Evolutionary conservation across 2,329 filamentous ascomycete genomes (phyloP), one percentile per base, ranked within the genome.

Genomic region (Fusarium subtropicale): DNA sequence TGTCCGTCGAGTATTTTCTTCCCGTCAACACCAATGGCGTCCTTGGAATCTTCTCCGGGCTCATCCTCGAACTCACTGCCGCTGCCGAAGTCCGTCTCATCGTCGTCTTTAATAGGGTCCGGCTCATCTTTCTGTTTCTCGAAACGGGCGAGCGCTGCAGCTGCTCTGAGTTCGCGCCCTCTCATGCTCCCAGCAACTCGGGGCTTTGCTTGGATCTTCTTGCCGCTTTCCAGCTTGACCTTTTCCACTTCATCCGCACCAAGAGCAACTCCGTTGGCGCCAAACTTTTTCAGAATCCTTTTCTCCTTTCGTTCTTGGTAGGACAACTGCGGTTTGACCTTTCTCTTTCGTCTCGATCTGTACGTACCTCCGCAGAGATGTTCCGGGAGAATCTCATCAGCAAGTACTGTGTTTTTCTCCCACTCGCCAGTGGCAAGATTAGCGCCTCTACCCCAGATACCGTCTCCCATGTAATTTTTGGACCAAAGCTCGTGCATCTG

Each of bases 311-410:
- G 85, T 79, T 95, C 92, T 46, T 90, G 88, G 77, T 93, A 93
- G 8, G 85, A 88, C 31, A 90, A 72, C 45, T 82, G 79, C 30
- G 83, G 81, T 71, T 85, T 84, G 3, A 76, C 81, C 73, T 85
- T 86, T 56, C 86, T 82, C 76, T 88, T 90, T 59, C 87, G 83
- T 39, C 84, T 79, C 2, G 89, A 88, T 48, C 87, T 83, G 76
- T 91, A 97, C 5, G 92, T 94, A 3, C 93, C 93, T 66, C 93
- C 93, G 73, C 93, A 97, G 2, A 96, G 81, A 76, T 93, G 89
- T 74, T 92, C 87, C 0, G 91, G 88, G 46, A 92, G 80, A 18
- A 82, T 76, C 66, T 92, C 89, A 36, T 84, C 83, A 0, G 83
- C 82, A 2, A 78, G 77, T 12, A 88, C 81, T 1, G 81, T 83